These are phyloP conservation scores for Globisporangium abappressorium DNA, from an alignment of 352 stramenopile genomes.

Conservation along the genomic window DNA sequence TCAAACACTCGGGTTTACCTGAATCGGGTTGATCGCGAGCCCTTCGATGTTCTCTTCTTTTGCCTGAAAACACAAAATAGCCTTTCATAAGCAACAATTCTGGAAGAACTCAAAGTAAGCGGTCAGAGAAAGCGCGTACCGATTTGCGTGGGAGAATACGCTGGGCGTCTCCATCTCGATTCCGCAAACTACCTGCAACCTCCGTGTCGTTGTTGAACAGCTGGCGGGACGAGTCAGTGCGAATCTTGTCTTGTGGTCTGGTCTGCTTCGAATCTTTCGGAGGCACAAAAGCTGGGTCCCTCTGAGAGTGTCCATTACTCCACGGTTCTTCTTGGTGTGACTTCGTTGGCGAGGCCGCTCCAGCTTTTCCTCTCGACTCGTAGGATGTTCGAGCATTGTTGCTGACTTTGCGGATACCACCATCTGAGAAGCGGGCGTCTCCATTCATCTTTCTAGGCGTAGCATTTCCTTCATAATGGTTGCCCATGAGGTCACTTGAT, in stretches of 20 bases:
- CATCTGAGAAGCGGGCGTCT: not conserved
- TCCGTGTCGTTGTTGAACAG: not conserved
- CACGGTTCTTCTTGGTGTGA: not conserved
- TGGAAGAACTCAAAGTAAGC: not conserved
- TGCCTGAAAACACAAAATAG: not conserved
- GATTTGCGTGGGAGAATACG: slow-evolving; percentile 7
- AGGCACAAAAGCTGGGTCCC: not conserved
- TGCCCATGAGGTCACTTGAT: not conserved
- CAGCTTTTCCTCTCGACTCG: not conserved
- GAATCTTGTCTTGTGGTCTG: not conserved
- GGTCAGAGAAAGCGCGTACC: not conserved
- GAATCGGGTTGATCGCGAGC: slow-evolving; percentile 16
- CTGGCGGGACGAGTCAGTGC: not conserved
- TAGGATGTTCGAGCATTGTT: not conserved
- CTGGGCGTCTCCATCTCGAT: not conserved
- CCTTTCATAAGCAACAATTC: not conserved
- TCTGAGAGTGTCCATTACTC: not conserved
- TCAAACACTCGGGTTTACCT: slow-evolving; percentile 5
- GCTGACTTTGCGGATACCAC: not conserved
- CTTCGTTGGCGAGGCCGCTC: slow-evolving; percentile 1
- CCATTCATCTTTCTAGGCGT: not conserved
- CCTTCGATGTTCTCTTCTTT: slow-evolving; percentile 10
- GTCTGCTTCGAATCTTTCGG: not conserved
- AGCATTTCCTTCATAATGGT: not conserved
- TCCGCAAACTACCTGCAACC: not conserved